A percentile compares a stretch with the other conserved stretches of the same genome.
phyloP scores from a whole-genome alignment of 345 rosid genomes.

The Mercurialis annua region DNA sequence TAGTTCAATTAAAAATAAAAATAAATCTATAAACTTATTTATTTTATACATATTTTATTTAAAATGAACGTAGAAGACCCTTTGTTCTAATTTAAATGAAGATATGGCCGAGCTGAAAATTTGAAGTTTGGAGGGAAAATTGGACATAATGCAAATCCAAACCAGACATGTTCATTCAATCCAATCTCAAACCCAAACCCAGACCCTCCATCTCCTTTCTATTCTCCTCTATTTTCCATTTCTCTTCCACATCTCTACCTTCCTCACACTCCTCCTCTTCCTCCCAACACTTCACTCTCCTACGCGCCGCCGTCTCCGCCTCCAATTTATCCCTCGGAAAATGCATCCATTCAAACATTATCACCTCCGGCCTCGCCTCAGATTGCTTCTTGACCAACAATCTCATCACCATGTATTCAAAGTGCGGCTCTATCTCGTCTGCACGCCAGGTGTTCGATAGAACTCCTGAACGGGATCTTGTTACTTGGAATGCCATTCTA shows the following conservation, averaged over 20 bases:
- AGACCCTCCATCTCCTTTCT: neutral
- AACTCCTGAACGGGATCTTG: slow-evolving; percentile 46
- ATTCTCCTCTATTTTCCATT: slow-evolving; percentile 1
- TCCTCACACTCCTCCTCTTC: slow-evolving; percentile 27
- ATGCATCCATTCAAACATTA: slow-evolving; percentile 42
- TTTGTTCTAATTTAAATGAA: no score
- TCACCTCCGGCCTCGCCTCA: slow-evolving; percentile 28
- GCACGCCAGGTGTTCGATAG: slow-evolving; percentile 55
- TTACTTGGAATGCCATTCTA: slow-evolving; percentile 57
- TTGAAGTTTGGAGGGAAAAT: neutral
- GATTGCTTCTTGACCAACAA: slow-evolving; percentile 55
- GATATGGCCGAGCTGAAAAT: neutral
- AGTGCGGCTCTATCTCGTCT: slow-evolving; percentile 45
- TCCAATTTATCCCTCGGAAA: slow-evolving; percentile 46
- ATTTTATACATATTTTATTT: no score
- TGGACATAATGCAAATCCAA: neutral
- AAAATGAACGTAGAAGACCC: no score
- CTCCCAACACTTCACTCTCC: slow-evolving; percentile 49
- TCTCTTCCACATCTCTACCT: neutral
- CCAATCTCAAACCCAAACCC: neutral
- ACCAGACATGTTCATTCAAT: neutral
- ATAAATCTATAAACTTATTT: no score
- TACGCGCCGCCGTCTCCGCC: slow-evolving; percentile 50
- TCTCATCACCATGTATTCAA: slow-evolving; percentile 44
- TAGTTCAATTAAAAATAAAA: no score